Base-by-base conservation (phyloP, 148 eudicot species). In the Chenopodium formosanum region DNA sequence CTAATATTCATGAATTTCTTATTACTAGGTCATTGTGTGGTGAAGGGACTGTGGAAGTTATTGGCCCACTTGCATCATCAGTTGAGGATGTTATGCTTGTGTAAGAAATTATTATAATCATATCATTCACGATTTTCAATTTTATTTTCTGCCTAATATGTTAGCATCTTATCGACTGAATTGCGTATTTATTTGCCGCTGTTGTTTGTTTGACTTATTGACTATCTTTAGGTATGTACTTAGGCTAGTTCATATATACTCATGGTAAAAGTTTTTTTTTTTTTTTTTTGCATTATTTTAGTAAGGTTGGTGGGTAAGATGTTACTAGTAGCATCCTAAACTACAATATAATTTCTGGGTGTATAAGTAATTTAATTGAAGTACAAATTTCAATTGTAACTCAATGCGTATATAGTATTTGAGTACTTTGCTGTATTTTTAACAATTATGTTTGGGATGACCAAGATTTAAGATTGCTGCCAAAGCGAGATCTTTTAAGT, bases 61-160 rank as follows among this genome's bases (percentile, higher is more conserved):
- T 97, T 60, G 99, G 99, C 31, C 98, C 99, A 75, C 85, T 97
- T 25, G 88, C 99, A 72, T 91, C 99, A 79, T 89, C 89, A 79
- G 95, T 94, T 84, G 99, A 97, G 89, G 98, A 97, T 87, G 87
- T 83, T 82, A 85, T 97, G 82, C 93, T 97, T 58, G 92, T 94
- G 99, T 97, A 89, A 94, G 99, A 84, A 74, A 73, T 81, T 82
- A 19, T 37, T 64, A 4, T 48, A 3, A n/a, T 76, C n/a, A 13
- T 52, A 65, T 85, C 8, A 81, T 17, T 37, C 27, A 19, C 62
- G 40, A 58, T 1, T 76, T 50, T 37, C 44, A 37, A 31, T 44
- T 48, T 31, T 9, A 56, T 69, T 75, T 74, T 25, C 2, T 48
- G 60, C 37, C 7, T 12, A 8, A 50, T 27, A 16, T 56, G 27